Evolutionary conservation across 2,329 filamentous ascomycete species (phyloP), one percentile per base, ranked within the genome.

Genomic region (Stachybotrys chartarum): DNA sequence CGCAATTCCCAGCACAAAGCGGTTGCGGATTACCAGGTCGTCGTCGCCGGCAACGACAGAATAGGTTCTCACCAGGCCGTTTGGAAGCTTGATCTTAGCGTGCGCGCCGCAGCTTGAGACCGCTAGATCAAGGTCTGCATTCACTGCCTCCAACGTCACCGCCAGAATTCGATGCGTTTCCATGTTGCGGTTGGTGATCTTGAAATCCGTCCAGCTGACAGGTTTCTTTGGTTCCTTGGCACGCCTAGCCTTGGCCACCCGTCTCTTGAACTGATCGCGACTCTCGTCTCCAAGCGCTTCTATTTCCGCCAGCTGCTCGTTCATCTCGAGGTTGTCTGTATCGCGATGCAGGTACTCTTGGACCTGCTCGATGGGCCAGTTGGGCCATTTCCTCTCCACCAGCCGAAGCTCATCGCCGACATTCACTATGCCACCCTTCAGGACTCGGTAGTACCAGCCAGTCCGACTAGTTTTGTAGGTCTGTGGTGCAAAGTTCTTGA

Each of bases 391-490:
- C 12, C 84, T 73, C 65, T 82, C 77, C 0, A 85, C 69, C 0
- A 88, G 70, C 5, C 66, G 68, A 58, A 87, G 79, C 61, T 75
- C 70, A 61, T 87, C 83, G 7, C 84, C 84, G 0, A 75, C 75
- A 17, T 72, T 66, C 47, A 88, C 76, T 0, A 64, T 70, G 0
- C 85, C 85, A 35, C 79, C 75, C 3, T 72, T 70, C 16, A 87
- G 63, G 1, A 88, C 79, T 3, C 84, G 78, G 60, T 86, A 87
- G 64, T 86, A 81, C 84, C 84, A 88, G 0, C 85, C 85, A 0
- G 83, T 86, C 1, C 84, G 77, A 56, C 80, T 80, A 2, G 72
- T 72, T 58, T 77, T 74, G 68, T 81, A 84, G 0, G 82, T 80
- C 18, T 75, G 72, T 1, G 78, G 78, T 5, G 84, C 81, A 67